These are phyloP conservation scores for Saturnispora quitensis DNA, from an alignment of 805 yeast species.

Conservation along the genomic window DNA sequence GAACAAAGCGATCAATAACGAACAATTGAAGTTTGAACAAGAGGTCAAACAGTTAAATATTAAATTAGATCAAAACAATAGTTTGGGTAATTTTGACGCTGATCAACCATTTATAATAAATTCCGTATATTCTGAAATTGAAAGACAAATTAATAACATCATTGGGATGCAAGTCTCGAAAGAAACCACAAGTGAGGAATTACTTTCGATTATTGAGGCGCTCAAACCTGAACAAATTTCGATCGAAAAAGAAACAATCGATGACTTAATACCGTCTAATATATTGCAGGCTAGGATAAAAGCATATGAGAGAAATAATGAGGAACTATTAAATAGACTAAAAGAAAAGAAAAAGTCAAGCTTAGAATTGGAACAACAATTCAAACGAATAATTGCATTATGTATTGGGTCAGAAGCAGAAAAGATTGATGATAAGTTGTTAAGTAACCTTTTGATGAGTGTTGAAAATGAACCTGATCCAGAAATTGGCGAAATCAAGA, in stretches of 20 bases:
- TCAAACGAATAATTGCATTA: slow-evolving; percentile 77
- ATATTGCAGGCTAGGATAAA: slow-evolving; percentile 67
- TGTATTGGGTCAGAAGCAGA: slow-evolving; percentile 83
- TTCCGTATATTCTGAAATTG: slow-evolving; percentile 49
- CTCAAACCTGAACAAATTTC: slow-evolving; percentile 12
- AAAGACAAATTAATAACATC: slow-evolving; percentile 27
- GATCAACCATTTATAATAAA: slow-evolving; percentile 84
- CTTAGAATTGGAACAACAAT: slow-evolving; percentile 58
- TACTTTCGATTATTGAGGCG: slow-evolving; percentile 9
- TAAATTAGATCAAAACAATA: slow-evolving; percentile 29
- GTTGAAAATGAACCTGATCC: slow-evolving; percentile 77
- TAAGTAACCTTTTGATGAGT: slow-evolving; percentile 80
- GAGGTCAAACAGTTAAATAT: slow-evolving; percentile 26
- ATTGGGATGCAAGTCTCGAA: not conserved
- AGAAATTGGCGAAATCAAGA: slow-evolving; percentile 27
- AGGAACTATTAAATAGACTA: slow-evolving; percentile 43
- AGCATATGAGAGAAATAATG: slow-evolving; percentile 70
- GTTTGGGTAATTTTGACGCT: slow-evolving; percentile 62
- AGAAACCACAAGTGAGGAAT: not conserved
- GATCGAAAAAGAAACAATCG: not conserved
- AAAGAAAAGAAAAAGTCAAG: slow-evolving; percentile 44
- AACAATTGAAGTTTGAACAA: slow-evolving; percentile 45
- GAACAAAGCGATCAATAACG: slow-evolving; percentile 54
- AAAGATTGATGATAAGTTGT: slow-evolving; percentile 49
- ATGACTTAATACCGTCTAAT: slow-evolving; percentile 36